A percentile compares a stretch with the other conserved stretches of the same genome.
These are phyloP conservation scores for Ophiostoma australiae DNA, from an alignment of 2,329 filamentous ascomycete species.

Conservation along the genomic window DNA sequence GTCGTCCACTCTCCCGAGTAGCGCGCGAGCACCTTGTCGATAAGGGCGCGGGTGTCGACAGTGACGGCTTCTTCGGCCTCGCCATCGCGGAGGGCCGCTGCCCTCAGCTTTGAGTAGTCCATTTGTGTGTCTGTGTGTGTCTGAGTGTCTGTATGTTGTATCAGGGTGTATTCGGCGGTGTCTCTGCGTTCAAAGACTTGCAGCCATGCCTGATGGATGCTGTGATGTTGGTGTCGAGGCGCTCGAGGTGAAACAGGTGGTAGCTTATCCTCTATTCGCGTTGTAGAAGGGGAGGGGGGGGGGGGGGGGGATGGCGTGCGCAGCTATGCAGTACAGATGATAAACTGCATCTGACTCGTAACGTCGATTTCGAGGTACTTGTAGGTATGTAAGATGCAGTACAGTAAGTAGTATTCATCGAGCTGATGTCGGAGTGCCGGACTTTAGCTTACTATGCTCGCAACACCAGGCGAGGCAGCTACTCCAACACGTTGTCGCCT, in stretches of 20 bases:
- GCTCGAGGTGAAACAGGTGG: neutral
- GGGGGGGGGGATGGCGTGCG: neutral
- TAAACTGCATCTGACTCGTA: too few relatives aligned
- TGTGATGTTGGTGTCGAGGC: neutral
- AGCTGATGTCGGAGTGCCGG: neutral
- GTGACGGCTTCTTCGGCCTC: slow-evolving; percentile 96
- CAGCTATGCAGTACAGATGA: too few relatives aligned
- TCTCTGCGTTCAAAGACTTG: neutral
- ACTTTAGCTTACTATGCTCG: neutral
- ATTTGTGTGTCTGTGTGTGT: slow-evolving; percentile 40
- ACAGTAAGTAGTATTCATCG: neutral
- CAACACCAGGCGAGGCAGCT: neutral
- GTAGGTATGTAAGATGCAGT: neutral
- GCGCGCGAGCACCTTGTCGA: slow-evolving; percentile 93
- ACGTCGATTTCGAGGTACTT: neutral
- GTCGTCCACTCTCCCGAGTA: slow-evolving; percentile 95
- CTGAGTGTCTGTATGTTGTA: neutral
- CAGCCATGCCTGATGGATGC: neutral
- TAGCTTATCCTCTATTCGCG: neutral
- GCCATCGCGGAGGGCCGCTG: slow-evolving; percentile 77
- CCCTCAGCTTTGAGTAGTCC: slow-evolving; percentile 73
- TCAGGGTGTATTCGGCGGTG: neutral
- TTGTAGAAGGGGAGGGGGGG: too few relatives aligned
- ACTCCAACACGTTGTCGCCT: neutral
- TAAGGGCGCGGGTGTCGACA: slow-evolving; percentile 91